Evolutionary conservation across 768 basidiomycete species (phyloP).

Genomic region (Butyriboletus loyo): DNA sequence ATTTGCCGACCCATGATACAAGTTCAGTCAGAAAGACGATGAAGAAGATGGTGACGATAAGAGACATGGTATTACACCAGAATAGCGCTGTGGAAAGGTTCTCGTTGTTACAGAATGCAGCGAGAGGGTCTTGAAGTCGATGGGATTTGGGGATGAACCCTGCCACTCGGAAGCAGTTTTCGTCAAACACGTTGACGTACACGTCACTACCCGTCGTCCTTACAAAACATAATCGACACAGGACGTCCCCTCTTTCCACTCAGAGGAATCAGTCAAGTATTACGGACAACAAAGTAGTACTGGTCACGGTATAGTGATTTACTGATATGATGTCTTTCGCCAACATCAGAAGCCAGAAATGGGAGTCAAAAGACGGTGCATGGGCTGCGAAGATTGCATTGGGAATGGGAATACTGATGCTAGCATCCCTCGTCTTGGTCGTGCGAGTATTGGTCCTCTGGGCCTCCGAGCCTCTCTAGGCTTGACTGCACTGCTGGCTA

Average conservation of each 20-base stretch:
- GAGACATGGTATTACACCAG: slow-evolving; percentile 51
- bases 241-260: no score
- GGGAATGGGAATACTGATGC: neutral
- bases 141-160: neutral
- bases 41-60: slow-evolving; percentile 77
- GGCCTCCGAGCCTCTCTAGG: no score
- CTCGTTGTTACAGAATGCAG: slow-evolving; percentile 5
- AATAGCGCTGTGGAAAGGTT: neutral
- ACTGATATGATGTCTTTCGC: neutral
- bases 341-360: neutral
- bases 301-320: neutral
- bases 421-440: neutral
- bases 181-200: slow-evolving; percentile 17
- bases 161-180: neutral
- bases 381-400: neutral
- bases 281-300: neutral
- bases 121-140: neutral
- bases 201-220: neutral
- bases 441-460: no score
- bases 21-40: slow-evolving; percentile 82
- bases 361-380: neutral
- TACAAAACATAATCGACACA: neutral
- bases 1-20: slow-evolving; percentile 85
- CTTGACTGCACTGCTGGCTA: neutral
- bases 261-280: no score